Conservation (phyloP, 2,329 filamentous ascomycete species). For the Talaromyces pinophilus region DNA sequence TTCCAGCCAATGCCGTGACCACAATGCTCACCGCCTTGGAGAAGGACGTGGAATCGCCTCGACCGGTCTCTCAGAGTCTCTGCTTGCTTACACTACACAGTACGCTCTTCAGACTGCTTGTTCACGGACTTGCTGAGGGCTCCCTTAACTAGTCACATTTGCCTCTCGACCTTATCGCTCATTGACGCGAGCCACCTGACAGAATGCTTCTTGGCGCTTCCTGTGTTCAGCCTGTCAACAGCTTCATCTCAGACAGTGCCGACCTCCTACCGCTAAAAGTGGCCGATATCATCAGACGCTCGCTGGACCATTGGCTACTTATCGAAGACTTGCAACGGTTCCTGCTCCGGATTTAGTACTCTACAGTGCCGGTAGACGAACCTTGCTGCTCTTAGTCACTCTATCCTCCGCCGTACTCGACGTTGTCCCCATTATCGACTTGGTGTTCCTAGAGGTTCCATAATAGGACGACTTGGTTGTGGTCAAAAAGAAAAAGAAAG, state of each 20-base stretch:
- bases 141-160: neutral
- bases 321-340: neutral
- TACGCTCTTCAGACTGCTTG: neutral
- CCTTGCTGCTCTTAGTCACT: neutral
- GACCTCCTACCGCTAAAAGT: neutral
- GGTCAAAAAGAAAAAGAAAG: neutral
- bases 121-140: neutral
- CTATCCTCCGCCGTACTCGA: neutral
- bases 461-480: neutral
- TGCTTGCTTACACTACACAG: neutral
- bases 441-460: neutral
- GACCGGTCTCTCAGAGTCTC: slow-evolving; percentile 24
- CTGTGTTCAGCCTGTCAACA: neutral
- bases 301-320: neutral
- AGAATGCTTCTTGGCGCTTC: neutral
- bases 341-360: neutral
- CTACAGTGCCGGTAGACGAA: neutral
- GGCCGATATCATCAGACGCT: neutral
- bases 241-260: neutral
- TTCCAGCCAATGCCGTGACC: slow-evolving; percentile 7
- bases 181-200: neutral
- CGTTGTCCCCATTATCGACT: neutral
- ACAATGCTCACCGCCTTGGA: slow-evolving; percentile 31
- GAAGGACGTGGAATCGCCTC: slow-evolving; percentile 44
- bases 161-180: neutral